Conservation (phyloP, 768 basidiomycete genomes). For the Coprinopsis cinerea region DNA sequence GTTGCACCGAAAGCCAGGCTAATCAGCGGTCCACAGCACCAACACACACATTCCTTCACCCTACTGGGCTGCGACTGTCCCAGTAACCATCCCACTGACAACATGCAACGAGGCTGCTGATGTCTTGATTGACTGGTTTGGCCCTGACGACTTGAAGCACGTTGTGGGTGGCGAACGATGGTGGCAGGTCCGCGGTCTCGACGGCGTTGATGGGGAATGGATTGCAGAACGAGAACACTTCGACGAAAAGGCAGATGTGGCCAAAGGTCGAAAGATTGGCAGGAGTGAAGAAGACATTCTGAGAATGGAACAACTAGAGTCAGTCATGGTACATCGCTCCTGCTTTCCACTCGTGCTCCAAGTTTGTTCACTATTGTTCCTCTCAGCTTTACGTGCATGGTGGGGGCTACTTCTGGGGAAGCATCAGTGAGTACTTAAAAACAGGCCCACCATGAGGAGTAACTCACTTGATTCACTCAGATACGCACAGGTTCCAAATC, state of each 20-base stretch:
- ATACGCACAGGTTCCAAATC: slow-evolving; percentile 58
- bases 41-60: slow-evolving; percentile 69
- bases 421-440: slow-evolving; percentile 55
- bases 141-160: slow-evolving; percentile 58
- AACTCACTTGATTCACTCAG: slow-evolving; percentile 24
- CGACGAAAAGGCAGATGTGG: slow-evolving; percentile 13
- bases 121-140: slow-evolving; percentile 63
- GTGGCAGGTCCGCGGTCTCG: slow-evolving; percentile 77
- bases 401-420: slow-evolving; percentile 62
- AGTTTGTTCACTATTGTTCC: neutral
- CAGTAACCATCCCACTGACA: slow-evolving; percentile 50
- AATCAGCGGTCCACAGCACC: slow-evolving; percentile 30
- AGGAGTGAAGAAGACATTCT: slow-evolving; percentile 34
- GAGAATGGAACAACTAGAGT: slow-evolving; percentile 49
- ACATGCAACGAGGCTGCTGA: slow-evolving; percentile 62
- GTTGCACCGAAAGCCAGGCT: neutral
- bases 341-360: slow-evolving; percentile 3
- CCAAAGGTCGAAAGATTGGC: slow-evolving; percentile 24
- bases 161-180: slow-evolving; percentile 74
- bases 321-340: slow-evolving; percentile 47
- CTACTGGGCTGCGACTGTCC: slow-evolving; percentile 55
- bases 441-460: too few relatives aligned
- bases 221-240: slow-evolving; percentile 48
- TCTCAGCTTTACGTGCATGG: slow-evolving; percentile 61
- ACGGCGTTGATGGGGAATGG: slow-evolving; percentile 65